Conservation (phyloP, 1,139 yeast species). For the Suhomyces panamericanus region DNA sequence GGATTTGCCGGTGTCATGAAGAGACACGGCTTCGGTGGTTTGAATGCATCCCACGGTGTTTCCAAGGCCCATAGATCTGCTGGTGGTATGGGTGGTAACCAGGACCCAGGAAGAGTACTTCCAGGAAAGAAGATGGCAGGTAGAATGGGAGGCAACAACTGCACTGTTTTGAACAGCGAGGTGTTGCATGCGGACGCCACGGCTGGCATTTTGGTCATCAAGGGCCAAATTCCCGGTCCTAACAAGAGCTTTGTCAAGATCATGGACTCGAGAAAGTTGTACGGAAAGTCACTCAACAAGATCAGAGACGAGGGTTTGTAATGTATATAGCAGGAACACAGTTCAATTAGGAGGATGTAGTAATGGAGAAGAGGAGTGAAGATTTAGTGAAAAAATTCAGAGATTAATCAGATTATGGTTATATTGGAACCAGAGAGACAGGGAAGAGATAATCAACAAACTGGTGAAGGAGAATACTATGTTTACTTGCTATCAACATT, state of each 20-base stretch:
- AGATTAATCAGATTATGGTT: no score
- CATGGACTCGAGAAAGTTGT: slow-evolving; percentile 64
- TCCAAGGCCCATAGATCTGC: slow-evolving; percentile 92
- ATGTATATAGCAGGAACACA: slow-evolving; percentile 5
- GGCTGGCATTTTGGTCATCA: slow-evolving; percentile 76
- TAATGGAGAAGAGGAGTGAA: neutral
- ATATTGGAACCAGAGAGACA: no score
- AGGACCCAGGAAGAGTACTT: slow-evolving; percentile 91
- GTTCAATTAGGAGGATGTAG: slow-evolving; percentile 1
- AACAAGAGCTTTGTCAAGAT: slow-evolving; percentile 72
- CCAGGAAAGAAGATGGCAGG: slow-evolving; percentile 99
- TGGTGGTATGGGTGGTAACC: slow-evolving; percentile 96
- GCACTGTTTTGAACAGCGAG: slow-evolving; percentile 74
- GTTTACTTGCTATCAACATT: no score
- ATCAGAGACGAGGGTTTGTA: slow-evolving; percentile 7
- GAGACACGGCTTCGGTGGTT: slow-evolving; percentile 89
- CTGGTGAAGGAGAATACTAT: no score
- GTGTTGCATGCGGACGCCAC: slow-evolving; percentile 80
- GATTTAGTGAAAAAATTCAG: neutral
- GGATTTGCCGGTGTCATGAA: slow-evolving; percentile 99
- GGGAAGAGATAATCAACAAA: no score
- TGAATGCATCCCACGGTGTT: slow-evolving; percentile 94
- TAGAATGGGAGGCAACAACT: slow-evolving; percentile 79
- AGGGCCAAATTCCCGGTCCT: slow-evolving; percentile 93
- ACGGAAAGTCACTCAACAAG: slow-evolving; percentile 35